A percentile compares a stretch with the other conserved stretches of the same genome.
These are phyloP conservation scores for Peronospora belbahrii DNA, from an alignment of 352 stramenopile species.

Conservation along the genomic window DNA sequence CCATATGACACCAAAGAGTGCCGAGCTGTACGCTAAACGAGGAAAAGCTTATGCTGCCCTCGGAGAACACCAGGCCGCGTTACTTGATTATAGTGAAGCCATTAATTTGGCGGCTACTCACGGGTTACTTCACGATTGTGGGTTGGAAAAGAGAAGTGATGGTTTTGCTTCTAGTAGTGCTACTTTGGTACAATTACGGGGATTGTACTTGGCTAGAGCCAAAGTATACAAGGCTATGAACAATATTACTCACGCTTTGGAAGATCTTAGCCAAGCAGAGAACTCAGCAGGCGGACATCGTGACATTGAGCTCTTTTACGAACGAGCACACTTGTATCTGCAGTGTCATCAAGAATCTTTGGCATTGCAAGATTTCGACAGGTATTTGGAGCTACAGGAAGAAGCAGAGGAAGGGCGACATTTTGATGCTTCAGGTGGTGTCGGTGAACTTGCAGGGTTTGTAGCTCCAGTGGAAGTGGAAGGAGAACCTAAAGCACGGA, in stretches of 20 bases:
- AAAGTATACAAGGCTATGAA: conserved; percentile 51
- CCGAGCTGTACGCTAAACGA: conserved; percentile 58
- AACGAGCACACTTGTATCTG: conserved; percentile 45
- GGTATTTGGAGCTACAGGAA: conserved; percentile 62
- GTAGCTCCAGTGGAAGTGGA: conserved; percentile 17
- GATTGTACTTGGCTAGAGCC: conserved; percentile 42
- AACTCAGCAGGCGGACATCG: conserved; percentile 33
- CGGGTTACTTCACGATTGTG: conserved; percentile 25
- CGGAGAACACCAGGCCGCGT: conserved; percentile 38
- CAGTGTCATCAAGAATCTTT: conserved; percentile 38
- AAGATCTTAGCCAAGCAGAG: conserved; percentile 48
- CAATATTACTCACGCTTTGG: conserved; percentile 41
- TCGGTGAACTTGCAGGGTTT: conserved; percentile 27
- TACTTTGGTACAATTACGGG: conserved; percentile 33
- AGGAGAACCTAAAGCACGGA: conserved; percentile 15
- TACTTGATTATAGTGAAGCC: conserved; percentile 60
- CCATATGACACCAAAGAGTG: conserved; percentile 52
- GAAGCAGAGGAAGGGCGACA: conserved; percentile 30
- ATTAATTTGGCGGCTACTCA: conserved; percentile 41
- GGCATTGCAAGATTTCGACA: conserved; percentile 51
- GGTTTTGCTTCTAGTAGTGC: conserved; percentile 16
- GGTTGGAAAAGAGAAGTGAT: conserved; percentile 13
- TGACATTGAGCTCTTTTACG: conserved; percentile 51
- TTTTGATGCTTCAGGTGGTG: conserved; percentile 29
- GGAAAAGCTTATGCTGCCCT: conserved; percentile 53